These are phyloP conservation scores for Cryoendolithus antarcticus DNA, from an alignment of 2,329 filamentous ascomycete genomes.

Conservation along the genomic window DNA sequence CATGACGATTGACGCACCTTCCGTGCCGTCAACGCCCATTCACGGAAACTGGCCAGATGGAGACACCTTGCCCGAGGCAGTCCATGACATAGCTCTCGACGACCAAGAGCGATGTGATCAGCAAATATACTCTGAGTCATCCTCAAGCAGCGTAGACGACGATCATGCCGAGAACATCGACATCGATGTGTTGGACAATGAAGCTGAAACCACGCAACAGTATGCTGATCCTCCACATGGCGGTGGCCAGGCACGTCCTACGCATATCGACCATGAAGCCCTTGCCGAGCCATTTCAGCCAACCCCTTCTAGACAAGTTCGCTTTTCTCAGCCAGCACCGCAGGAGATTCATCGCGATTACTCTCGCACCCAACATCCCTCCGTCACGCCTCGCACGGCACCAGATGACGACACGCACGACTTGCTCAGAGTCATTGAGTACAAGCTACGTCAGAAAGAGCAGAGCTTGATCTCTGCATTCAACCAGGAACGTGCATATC, in stretches of 20 bases:
- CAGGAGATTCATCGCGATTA: neutral
- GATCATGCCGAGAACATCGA: too few species aligned
- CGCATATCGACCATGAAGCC: too few species aligned
- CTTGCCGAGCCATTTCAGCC: neutral
- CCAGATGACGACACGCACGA: conserved; percentile 1
- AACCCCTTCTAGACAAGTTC: neutral
- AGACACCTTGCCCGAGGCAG: too few species aligned
- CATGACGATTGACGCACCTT: too few species aligned
- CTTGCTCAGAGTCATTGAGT: conserved; percentile 4
- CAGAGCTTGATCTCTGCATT: neutral
- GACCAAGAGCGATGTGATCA: too few species aligned
- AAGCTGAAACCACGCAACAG: neutral
- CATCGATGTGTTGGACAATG: too few species aligned
- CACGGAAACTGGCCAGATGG: too few species aligned
- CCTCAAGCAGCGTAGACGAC: too few species aligned
- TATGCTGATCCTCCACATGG: neutral
- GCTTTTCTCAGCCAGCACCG: neutral
- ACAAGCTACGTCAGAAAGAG: conserved; percentile 4
- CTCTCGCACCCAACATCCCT: neutral
- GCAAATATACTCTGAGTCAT: too few species aligned
- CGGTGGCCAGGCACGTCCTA: neutral
- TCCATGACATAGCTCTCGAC: too few species aligned
- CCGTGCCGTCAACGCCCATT: too few species aligned
- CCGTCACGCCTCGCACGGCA: neutral
- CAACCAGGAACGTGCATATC: neutral